These are phyloP conservation scores for Anethum foeniculum DNA, from an alignment of 140 eudicot genomes.

Conservation along the genomic window DNA sequence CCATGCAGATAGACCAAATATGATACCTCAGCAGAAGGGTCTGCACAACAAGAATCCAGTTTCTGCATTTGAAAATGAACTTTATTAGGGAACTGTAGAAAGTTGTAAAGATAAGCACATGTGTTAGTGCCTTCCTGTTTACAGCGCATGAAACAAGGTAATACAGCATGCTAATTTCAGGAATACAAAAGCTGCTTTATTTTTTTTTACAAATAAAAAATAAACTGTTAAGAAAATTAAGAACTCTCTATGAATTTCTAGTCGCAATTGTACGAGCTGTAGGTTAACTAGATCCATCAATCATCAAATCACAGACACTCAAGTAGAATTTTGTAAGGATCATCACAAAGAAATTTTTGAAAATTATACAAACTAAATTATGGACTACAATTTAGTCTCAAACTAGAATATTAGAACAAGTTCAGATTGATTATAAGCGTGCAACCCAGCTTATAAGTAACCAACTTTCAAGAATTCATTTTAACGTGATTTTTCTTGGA, in stretches of 20 bases:
- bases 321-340: not conserved
- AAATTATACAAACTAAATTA: not conserved
- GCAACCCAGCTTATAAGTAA: not conserved
- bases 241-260: not conserved
- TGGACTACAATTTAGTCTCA: not conserved
- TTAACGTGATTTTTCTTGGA: not conserved
- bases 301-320: not conserved
- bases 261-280: not conserved
- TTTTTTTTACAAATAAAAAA: too few relatives aligned
- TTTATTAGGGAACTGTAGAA: constrained; percentile 14
- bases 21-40: constrained; percentile 64
- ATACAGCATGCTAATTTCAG: not conserved
- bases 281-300: not conserved
- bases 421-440: not conserved
- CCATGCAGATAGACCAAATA: constrained; percentile 11
- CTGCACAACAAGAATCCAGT: constrained; percentile 66
- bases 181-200: not conserved
- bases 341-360: not conserved
- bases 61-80: constrained; percentile 40
- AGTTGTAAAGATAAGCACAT: not conserved
- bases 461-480: not conserved
- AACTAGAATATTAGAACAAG: not conserved
- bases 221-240: not conserved
- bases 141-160: not conserved
- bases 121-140: not conserved